Evolutionary conservation across 1,284 basidiomycete species (phyloP).

Genomic region (Wallemia hederae): DNA sequence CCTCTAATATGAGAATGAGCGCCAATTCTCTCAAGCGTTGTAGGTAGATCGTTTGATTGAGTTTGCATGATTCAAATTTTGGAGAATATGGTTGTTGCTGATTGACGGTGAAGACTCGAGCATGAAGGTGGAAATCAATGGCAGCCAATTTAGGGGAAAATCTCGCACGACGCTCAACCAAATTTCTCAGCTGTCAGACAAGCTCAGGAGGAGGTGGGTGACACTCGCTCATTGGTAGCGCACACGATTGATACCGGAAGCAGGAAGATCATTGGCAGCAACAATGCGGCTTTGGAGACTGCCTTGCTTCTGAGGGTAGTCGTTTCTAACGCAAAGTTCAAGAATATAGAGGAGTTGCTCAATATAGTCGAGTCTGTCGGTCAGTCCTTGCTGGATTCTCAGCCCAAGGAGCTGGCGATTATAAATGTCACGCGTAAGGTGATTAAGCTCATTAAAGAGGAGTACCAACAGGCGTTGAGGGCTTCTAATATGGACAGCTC

Average conservation of each 20-base stretch:
- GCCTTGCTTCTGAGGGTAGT: constrained; percentile 62
- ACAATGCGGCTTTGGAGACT: constrained; percentile 64
- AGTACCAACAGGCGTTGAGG: not conserved
- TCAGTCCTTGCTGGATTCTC: constrained; percentile 47
- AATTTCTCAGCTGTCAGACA: not conserved
- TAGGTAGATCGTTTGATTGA: not conserved
- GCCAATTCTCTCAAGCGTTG: constrained; percentile 18
- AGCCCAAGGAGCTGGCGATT: constrained; percentile 38
- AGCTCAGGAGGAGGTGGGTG: not conserved
- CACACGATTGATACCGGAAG: not conserved
- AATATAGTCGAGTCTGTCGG: constrained; percentile 54
- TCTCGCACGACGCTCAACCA: not conserved
- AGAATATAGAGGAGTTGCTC: constrained; percentile 59
- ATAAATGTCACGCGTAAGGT: not conserved
- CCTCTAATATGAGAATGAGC: constrained; percentile 95
- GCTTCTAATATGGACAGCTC: not conserved
- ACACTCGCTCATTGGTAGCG: too few relatives aligned
- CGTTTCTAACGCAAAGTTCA: constrained; percentile 56
- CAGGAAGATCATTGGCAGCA: constrained; percentile 65
- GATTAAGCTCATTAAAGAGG: not conserved
- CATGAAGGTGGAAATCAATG: not conserved
- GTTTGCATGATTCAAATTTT: not conserved
- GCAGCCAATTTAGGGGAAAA: not conserved
- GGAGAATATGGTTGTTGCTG: not conserved
- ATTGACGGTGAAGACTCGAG: not conserved